A percentile compares a stretch with the other conserved stretches of the same genome.
Evolutionary conservation across 129 eudicot genomes (phyloP).

Genomic region (Kitagawia praeruptora): DNA sequence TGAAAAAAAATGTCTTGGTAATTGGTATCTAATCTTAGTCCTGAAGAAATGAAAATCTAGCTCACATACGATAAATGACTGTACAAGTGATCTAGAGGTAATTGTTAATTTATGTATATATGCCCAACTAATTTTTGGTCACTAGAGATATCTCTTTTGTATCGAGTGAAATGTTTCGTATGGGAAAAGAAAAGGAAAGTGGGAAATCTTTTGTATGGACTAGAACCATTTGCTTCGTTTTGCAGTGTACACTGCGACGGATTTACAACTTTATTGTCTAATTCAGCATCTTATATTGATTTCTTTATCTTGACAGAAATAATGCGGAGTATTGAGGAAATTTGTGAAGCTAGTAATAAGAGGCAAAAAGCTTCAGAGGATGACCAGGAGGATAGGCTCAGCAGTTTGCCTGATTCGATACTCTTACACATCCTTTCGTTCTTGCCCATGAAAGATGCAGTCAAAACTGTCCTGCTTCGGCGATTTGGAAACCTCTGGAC

Average conservation of each 20-base stretch:
- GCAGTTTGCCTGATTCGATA: conserved; percentile 25
- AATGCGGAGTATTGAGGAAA: background rate
- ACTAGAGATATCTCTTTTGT: too few species aligned
- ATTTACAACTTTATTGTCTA: too few species aligned
- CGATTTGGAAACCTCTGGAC: conserved; percentile 25
- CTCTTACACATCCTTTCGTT: conserved; percentile 26
- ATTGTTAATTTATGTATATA: background rate
- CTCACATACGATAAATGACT: background rate
- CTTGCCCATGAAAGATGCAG: conserved; percentile 24
- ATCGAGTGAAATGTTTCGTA: background rate
- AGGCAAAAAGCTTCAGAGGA: conserved; percentile 14
- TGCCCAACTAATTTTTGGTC: background rate
- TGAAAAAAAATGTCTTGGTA: background rate
- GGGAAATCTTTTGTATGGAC: background rate
- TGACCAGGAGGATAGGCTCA: conserved; percentile 17
- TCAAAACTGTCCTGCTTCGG: conserved; percentile 20
- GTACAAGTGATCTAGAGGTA: background rate
- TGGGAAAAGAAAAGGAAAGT: background rate
- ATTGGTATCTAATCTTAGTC: background rate
- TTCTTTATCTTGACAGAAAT: background rate
- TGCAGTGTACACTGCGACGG: background rate
- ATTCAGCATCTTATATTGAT: background rate
- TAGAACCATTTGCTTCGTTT: background rate
- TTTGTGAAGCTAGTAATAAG: background rate
- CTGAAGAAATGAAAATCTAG: background rate